Percentiles rank a stretch among this genome's conserved stretches.
Conservation (phyloP, 139 green algal species). For the Astrephomene gubernaculifera region DNA sequence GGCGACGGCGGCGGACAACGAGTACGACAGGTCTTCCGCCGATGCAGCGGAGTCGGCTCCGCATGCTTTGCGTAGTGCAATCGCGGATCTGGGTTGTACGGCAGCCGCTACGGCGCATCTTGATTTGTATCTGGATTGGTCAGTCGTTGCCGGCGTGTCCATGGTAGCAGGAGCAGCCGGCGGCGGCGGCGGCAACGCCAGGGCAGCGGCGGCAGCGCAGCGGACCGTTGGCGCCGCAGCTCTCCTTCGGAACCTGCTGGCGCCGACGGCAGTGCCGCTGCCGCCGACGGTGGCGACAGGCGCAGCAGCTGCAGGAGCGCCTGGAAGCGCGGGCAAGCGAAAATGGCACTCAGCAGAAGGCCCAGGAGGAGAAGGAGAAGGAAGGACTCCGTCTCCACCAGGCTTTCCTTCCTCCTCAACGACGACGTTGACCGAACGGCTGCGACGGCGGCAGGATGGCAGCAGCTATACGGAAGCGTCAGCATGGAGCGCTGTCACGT, state of each 20-base stretch:
- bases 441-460: too few species aligned
- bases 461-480: too few species aligned
- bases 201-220: background rate
- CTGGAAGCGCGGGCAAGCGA: too few species aligned
- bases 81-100: conserved; percentile 10
- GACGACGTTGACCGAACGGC: too few species aligned
- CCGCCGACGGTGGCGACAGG: too few species aligned
- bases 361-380: too few species aligned
- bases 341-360: too few species aligned
- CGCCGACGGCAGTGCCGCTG: background rate
- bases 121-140: conserved; percentile 27
- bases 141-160: background rate
- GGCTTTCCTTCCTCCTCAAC: too few species aligned
- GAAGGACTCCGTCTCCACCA: too few species aligned
- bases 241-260: background rate
- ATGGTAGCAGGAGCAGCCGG: background rate
- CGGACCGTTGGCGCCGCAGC: background rate
- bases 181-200: background rate
- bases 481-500: too few species aligned
- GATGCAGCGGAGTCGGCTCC: conserved; percentile 21
- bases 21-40: background rate
- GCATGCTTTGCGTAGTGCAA: background rate
- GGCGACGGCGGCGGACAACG: background rate
- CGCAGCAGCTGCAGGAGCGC: too few species aligned
- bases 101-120: conserved; percentile 8